These are phyloP conservation scores for Talaromyces islandicus DNA, from an alignment of 2,329 filamentous ascomycete genomes.

Conservation along the genomic window DNA sequence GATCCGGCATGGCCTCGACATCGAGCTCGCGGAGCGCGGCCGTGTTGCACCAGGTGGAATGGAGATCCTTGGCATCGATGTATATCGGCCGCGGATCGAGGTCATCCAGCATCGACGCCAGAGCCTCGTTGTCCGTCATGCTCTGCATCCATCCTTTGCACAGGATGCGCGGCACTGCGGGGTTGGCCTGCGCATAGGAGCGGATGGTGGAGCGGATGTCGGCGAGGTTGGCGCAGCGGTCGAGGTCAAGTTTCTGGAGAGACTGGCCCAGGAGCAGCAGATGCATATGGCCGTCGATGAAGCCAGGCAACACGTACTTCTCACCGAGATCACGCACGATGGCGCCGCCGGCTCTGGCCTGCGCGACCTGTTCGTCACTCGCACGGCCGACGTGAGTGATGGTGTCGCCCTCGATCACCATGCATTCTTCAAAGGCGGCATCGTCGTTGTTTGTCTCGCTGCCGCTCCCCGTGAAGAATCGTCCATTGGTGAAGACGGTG, in stretches of 20 bases:
- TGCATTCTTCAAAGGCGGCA: constrained; percentile 23
- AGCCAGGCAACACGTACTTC: constrained; percentile 39
- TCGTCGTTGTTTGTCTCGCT: constrained; percentile 3
- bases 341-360: constrained; percentile 16
- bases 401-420: constrained; percentile 36
- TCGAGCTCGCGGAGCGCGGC: constrained; percentile 42
- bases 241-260: constrained; percentile 39
- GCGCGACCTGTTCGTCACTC: constrained; percentile 17
- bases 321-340: constrained; percentile 29
- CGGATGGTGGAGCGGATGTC: constrained; percentile 40
- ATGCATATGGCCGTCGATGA: constrained; percentile 48
- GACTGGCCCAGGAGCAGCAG: constrained; percentile 46
- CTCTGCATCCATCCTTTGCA: constrained; percentile 47
- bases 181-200: constrained; percentile 35
- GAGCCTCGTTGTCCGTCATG: constrained; percentile 39
- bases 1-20: constrained; percentile 34
- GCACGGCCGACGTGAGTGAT: constrained; percentile 38
- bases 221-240: constrained; percentile 35
- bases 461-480: constrained; percentile 22
- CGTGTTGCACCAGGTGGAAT: constrained; percentile 47
- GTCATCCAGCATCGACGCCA: constrained; percentile 44
- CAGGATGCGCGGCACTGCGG: constrained; percentile 35
- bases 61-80: constrained; percentile 46
- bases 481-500: constrained; percentile 27
- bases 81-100: constrained; percentile 44